Percentiles rank a stretch among this genome's conserved stretches.
phyloP scores from a whole-genome alignment of 352 stramenopile species.

The Pythium biforme region DNA sequence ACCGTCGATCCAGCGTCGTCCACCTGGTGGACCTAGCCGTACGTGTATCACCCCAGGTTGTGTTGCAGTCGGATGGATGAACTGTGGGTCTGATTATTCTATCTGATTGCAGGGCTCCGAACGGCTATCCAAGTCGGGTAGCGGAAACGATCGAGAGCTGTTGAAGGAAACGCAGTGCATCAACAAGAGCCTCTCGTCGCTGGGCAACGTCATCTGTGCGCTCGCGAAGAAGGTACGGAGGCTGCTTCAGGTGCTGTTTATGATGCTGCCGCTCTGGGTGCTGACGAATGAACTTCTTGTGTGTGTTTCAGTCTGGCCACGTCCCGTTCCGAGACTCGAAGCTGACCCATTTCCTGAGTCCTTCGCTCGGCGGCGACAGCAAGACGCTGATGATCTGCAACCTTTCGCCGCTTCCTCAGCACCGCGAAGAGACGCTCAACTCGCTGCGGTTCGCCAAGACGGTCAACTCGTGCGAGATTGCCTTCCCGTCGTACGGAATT shows the following conservation, averaged over 20 bases:
- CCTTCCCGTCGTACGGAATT: conserved; percentile 58
- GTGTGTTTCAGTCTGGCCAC: conserved; percentile 47
- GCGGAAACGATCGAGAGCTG: conserved; percentile 65
- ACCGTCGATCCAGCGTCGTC: conserved; percentile 60
- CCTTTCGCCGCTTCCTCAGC: conserved; percentile 66
- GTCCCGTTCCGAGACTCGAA: conserved; percentile 90
- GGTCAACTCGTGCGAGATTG: conserved; percentile 86
- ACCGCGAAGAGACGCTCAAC: conserved; percentile 85
- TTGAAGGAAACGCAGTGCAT: conserved; percentile 85
- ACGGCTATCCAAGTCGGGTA: conserved; percentile 78
- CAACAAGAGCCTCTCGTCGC: conserved; percentile 84
- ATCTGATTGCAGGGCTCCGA: conserved; percentile 61
- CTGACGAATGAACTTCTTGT: not conserved
- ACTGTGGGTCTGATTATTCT: not conserved
- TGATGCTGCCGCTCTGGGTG: not conserved
- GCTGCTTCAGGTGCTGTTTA: not conserved
- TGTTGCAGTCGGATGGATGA: too few relatives aligned
- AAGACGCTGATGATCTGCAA: conserved; percentile 93
- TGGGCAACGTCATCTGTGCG: conserved; percentile 83
- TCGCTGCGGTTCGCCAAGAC: conserved; percentile 87
- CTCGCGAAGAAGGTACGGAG: conserved; percentile 72
- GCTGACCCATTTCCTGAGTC: conserved; percentile 84
- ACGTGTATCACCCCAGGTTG: conserved; percentile 24
- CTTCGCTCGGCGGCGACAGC: conserved; percentile 81
- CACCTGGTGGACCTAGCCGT: conserved; percentile 83